A percentile compares a stretch with the other conserved stretches of the same genome.
Evolutionary conservation across 164 flowering plant genomes (phyloP).

Genomic region (Umbellularia californica): DNA sequence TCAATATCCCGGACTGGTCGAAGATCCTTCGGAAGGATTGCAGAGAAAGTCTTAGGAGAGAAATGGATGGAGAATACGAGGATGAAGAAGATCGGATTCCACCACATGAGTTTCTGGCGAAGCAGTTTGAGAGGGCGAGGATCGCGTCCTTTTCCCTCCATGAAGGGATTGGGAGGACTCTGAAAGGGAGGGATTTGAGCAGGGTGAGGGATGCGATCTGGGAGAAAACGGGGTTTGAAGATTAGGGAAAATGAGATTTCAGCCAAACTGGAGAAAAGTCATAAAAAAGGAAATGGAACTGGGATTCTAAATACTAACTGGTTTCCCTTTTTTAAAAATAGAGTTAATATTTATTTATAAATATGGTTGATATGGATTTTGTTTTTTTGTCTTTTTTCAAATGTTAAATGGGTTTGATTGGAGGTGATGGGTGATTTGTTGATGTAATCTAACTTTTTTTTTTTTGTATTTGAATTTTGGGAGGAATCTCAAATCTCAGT

Average conservation of each 20-base stretch:
- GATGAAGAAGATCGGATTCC: constrained; percentile 17
- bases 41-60: constrained; percentile 8
- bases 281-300: neutral
- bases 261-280: neutral
- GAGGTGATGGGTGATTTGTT: neutral
- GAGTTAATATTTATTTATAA: too few species aligned
- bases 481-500: neutral
- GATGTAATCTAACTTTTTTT: too few species aligned
- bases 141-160: constrained; percentile 28
- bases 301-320: neutral
- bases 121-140: constrained; percentile 23
- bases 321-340: neutral
- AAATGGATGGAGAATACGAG: neutral
- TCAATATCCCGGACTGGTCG: constrained; percentile 35
- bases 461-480: neutral
- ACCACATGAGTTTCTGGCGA: constrained; percentile 31
- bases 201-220: constrained; percentile 31
- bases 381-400: neutral
- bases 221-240: constrained; percentile 30
- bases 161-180: constrained; percentile 31
- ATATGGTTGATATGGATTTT: too few species aligned
- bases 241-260: neutral
- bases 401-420: neutral
- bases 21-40: constrained; percentile 22
- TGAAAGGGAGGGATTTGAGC: constrained; percentile 35